Evolutionary conservation across 192 early-diverging fungal genomes (phyloP).

Genomic region (Pecoramyces ruminantium): DNA sequence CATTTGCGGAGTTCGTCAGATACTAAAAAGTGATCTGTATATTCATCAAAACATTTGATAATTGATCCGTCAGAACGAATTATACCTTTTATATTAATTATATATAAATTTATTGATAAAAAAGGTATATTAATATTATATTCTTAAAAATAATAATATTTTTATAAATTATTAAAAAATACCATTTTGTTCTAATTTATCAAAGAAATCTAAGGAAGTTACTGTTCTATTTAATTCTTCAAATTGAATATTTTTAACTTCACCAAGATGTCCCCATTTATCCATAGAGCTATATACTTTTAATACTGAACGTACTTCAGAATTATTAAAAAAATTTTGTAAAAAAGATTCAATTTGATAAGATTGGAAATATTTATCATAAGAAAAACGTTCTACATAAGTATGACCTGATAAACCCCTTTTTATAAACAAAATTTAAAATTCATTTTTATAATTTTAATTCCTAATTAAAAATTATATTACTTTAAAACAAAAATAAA

Average conservation of each 20-base stretch:
- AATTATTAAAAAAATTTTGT: neutral
- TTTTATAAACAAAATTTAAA: too few relatives aligned
- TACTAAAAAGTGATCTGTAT: conserved; percentile 13
- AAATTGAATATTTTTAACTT: neutral
- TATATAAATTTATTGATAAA: too few relatives aligned
- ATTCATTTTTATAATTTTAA: too few relatives aligned
- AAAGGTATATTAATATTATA: too few relatives aligned
- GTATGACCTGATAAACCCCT: neutral
- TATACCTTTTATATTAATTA: conserved; percentile 3
- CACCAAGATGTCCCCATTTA: neutral
- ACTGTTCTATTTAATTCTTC: neutral
- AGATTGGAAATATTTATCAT: neutral
- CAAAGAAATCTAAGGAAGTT: neutral
- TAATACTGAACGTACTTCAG: neutral
- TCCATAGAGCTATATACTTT: neutral
- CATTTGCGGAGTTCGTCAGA: conserved; percentile 27
- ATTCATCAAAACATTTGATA: conserved; percentile 28
- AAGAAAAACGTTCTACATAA: neutral
- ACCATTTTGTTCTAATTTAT: neutral
- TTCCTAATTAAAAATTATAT: too few relatives aligned
- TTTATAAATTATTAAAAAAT: neutral
- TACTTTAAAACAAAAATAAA: too few relatives aligned
- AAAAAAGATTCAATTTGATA: neutral
- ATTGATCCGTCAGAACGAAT: conserved; percentile 20
- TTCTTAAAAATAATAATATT: too few relatives aligned